Evolutionary conservation across 148 eudicot species (phyloP).

Genomic region (Heliosperma pusillum): DNA sequence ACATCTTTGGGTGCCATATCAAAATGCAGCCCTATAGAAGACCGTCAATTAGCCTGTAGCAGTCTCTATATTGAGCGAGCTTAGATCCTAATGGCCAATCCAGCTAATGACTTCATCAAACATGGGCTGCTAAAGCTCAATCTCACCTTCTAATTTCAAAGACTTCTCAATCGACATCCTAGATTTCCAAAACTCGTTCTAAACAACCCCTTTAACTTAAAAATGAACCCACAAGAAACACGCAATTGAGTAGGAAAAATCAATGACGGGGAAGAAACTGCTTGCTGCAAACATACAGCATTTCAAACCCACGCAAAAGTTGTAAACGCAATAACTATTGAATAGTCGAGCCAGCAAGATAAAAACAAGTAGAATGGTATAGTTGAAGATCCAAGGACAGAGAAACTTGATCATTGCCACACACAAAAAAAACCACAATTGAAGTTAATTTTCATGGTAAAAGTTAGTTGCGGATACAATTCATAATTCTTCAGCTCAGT

Average conservation of each 20-base stretch:
- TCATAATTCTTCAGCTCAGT: neutral
- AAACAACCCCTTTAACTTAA: too few relatives aligned
- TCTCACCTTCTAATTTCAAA: neutral
- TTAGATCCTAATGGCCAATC: neutral
- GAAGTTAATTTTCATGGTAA: slow-evolving; percentile 4
- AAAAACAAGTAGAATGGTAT: too few relatives aligned
- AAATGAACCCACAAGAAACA: neutral
- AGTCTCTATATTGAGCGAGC: neutral
- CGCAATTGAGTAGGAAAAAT: neutral
- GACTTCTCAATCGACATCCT: neutral
- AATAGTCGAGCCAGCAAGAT: too few relatives aligned
- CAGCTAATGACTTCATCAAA: neutral
- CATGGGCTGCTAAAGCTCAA: neutral
- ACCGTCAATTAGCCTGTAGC: neutral
- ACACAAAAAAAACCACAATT: neutral
- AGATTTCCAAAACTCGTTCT: neutral
- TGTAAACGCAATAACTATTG: too few relatives aligned
- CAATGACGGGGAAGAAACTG: neutral
- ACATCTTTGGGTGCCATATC: neutral
- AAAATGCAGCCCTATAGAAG: neutral
- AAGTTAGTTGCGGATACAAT: slow-evolving; percentile 11
- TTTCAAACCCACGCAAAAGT: neutral
- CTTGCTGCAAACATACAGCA: neutral
- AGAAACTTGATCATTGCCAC: slow-evolving; percentile 1
- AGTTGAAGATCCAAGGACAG: neutral